Conservation (phyloP, 2,329 filamentous ascomycete species). For the Claviceps spartinae region DNA sequence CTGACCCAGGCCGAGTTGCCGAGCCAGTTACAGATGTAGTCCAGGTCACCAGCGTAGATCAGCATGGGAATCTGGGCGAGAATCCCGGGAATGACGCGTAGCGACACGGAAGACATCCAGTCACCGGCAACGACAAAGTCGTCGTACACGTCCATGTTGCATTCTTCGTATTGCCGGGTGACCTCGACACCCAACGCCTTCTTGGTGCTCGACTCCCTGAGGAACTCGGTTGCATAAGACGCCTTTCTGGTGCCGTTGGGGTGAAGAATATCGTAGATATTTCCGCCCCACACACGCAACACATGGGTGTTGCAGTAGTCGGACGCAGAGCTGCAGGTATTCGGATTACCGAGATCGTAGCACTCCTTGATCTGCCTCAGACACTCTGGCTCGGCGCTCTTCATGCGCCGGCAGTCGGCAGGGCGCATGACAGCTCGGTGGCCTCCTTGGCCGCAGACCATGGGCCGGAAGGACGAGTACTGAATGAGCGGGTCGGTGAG, state of each 20-base stretch:
- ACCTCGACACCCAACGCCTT: slow-evolving; percentile 83
- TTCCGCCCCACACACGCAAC: slow-evolving; percentile 83
- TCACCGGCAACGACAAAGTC: slow-evolving; percentile 80
- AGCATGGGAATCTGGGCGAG: slow-evolving; percentile 87
- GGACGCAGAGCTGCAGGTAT: slow-evolving; percentile 80
- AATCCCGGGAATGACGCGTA: slow-evolving; percentile 71
- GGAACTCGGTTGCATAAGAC: slow-evolving; percentile 79
- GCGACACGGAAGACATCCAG: slow-evolving; percentile 89
- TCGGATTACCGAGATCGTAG: slow-evolving; percentile 80
- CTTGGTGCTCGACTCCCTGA: slow-evolving; percentile 73
- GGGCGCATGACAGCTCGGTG: slow-evolving; percentile 75
- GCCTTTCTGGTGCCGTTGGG: slow-evolving; percentile 77
- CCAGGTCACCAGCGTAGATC: slow-evolving; percentile 80
- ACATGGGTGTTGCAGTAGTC: slow-evolving; percentile 98
- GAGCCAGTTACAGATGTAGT: slow-evolving; percentile 95
- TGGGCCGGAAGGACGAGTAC: slow-evolving; percentile 88
- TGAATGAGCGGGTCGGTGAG: slow-evolving; percentile 86
- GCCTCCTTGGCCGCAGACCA: slow-evolving; percentile 92
- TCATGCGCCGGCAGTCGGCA: slow-evolving; percentile 71
- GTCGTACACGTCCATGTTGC: slow-evolving; percentile 94
- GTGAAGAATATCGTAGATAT: slow-evolving; percentile 85
- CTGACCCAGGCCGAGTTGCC: slow-evolving; percentile 93
- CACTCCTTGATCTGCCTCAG: slow-evolving; percentile 75
- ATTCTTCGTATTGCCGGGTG: slow-evolving; percentile 64
- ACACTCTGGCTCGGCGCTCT: slow-evolving; percentile 80